phyloP scores from a whole-genome alignment of 768 basidiomycete species.

The Kwoniella mangroviensis region DNA sequence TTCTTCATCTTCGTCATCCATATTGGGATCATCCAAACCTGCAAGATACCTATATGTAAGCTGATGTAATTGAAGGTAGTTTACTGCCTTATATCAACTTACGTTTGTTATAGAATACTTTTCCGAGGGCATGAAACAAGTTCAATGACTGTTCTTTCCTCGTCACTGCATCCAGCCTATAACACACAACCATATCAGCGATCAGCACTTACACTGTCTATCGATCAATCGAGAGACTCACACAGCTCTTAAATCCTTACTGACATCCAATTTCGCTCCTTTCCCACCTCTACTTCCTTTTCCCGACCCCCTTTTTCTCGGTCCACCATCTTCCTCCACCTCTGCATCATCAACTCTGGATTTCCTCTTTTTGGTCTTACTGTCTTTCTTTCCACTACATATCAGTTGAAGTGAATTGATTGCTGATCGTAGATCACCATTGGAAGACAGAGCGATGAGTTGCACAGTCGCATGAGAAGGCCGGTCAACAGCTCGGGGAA shows the following conservation, averaged over 20 bases:
- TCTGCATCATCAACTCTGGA: not conserved
- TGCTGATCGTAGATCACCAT: constrained; percentile 91
- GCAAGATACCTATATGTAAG: not conserved
- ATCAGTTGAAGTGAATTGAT: constrained; percentile 93
- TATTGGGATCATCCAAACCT: constrained; percentile 51
- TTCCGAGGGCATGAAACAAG: constrained; percentile 91
- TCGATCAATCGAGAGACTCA: constrained; percentile 30
- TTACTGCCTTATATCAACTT: constrained; percentile 38
- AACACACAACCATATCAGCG: not conserved
- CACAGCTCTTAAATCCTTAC: constrained; percentile 52
- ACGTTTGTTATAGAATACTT: constrained; percentile 96
- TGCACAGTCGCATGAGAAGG: constrained; percentile 74
- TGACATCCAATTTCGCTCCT: constrained; percentile 49
- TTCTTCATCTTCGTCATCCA: constrained; percentile 73
- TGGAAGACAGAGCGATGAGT: constrained; percentile 74
- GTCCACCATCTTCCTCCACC: constrained; percentile 36
- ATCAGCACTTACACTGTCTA: not conserved
- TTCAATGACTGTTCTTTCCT: constrained; percentile 81
- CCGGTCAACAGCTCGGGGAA: constrained; percentile 45
- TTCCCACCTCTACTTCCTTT: constrained; percentile 54
- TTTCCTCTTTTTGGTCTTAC: constrained; percentile 41
- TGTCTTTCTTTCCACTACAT: constrained; percentile 51
- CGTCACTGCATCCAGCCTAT: constrained; percentile 74
- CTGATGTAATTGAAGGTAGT: not conserved
- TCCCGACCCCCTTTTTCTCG: constrained; percentile 19